Evolutionary conservation across 768 basidiomycete genomes (phyloP), one percentile per base, ranked within the genome.

Genomic region (Termitomyces sp.): DNA sequence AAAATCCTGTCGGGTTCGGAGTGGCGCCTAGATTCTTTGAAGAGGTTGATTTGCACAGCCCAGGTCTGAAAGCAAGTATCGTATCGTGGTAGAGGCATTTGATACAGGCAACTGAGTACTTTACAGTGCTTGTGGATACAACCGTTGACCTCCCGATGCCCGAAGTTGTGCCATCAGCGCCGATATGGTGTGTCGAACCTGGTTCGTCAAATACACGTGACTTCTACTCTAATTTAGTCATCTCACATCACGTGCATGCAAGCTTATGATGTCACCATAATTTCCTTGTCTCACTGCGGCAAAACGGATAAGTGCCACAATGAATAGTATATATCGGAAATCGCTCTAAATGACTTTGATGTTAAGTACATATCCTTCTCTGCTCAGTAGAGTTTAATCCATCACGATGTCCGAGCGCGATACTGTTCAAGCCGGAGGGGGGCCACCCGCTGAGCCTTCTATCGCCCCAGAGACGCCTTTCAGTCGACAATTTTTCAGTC

Each of bases 1-100:
- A 68, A 44, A 68, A 68, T 48, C 64, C 66, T 11, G 63, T 70
- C 43, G 66, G 65, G 7, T 65, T 65, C 39, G 64, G 60, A 13
- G 59, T 70, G 22, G 69, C 68, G 23, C 66, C 69, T 10, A 58
- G 68, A 23, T 69, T 70, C 32, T 55, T 70, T 54, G 60, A 63
- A 43, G 69, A 67, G 44, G 50, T 70, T 10, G 59, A 64, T 22
- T 58, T 70, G 32, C 52, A 60, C 43, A 69, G 66, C 43, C 68
- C 68, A 27, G 55, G 57, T 15, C 59, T 70, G 57, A 56, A 58
- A 41, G 57, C 57, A n/a, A 57, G 47, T 22, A 60, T 3, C 53
- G 65, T 16, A 53, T 69, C 25, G 52, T 50, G 20, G 45, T 70
- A 27, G 54, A 59, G 39, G 69, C 68, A 5, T 65, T 60, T 48